Percentiles rank a stretch among this genome's conserved stretches.
phyloP scores from a whole-genome alignment of 129 eudicot genomes.

The Calendula officinalis region DNA sequence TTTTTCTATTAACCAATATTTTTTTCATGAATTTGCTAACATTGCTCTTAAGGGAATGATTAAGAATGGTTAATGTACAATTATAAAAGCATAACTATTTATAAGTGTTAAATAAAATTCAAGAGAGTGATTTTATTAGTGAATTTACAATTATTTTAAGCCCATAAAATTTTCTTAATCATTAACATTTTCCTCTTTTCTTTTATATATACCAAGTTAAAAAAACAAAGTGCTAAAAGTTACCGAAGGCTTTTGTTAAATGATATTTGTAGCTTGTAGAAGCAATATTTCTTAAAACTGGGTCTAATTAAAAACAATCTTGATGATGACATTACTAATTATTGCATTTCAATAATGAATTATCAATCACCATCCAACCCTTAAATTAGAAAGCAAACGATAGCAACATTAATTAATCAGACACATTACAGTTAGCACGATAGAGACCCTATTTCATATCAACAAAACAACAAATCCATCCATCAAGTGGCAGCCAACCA shows the following conservation, averaged over 20 bases:
- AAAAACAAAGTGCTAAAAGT: too few relatives aligned
- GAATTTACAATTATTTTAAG: too few relatives aligned
- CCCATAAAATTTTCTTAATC: too few relatives aligned
- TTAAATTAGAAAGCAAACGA: conserved; percentile 13
- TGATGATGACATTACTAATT: conserved; percentile 17
- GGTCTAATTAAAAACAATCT: neutral
- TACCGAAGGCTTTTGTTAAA: neutral
- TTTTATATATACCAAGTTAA: too few relatives aligned
- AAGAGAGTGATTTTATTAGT: too few relatives aligned
- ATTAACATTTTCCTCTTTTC: too few relatives aligned
- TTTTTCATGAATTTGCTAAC: too few relatives aligned
- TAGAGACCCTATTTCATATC: neutral
- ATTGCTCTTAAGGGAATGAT: too few relatives aligned
- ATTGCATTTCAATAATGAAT: neutral
- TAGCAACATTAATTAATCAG: neutral
- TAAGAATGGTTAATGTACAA: too few relatives aligned
- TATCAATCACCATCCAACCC: conserved; percentile 1
- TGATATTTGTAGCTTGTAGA: neutral
- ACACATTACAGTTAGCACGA: conserved; percentile 15
- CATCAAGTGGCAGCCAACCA: neutral
- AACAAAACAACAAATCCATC: neutral
- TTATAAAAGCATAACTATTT: too few relatives aligned
- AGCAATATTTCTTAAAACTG: neutral
- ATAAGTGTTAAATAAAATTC: too few relatives aligned
- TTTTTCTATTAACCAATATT: too few relatives aligned